These are phyloP conservation scores for Priceomyces haplophilus DNA, from an alignment of 805 yeast species.

Conservation along the genomic window DNA sequence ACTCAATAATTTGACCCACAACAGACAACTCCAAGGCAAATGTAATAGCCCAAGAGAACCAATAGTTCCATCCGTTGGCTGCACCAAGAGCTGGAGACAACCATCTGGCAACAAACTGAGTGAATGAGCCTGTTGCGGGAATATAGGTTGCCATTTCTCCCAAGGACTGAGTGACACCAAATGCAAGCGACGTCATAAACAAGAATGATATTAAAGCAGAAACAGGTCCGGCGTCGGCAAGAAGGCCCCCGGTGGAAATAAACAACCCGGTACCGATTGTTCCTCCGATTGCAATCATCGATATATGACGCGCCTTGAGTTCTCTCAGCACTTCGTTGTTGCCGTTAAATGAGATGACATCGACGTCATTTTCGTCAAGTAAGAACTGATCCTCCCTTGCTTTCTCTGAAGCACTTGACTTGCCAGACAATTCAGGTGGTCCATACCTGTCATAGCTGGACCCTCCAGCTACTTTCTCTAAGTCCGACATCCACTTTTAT, in stretches of 20 bases:
- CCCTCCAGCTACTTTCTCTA: conserved; percentile 4
- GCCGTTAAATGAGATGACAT: neutral
- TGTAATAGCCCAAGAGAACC: conserved; percentile 78
- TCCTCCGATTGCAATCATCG: conserved; percentile 78
- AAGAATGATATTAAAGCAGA: conserved; percentile 60
- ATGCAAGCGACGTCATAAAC: conserved; percentile 65
- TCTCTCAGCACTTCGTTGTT: conserved; percentile 49
- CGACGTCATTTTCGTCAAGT: neutral
- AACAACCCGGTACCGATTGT: conserved; percentile 78
- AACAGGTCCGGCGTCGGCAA: conserved; percentile 64
- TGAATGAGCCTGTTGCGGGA: conserved; percentile 66
- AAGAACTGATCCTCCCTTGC: neutral
- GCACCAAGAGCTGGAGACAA: conserved; percentile 70
- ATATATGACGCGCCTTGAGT: conserved; percentile 63
- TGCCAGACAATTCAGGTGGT: neutral
- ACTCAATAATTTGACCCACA: conserved; percentile 61
- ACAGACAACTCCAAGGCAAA: conserved; percentile 72
- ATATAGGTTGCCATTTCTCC: conserved; percentile 83
- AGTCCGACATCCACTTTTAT: conserved; percentile 3
- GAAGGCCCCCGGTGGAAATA: conserved; percentile 58
- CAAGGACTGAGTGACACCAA: conserved; percentile 63
- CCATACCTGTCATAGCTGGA: conserved; percentile 3
- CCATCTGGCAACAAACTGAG: conserved; percentile 67
- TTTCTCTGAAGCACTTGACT: neutral
- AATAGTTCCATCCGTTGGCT: conserved; percentile 69